Percentiles rank a stretch among this genome's conserved stretches.
Conservation (phyloP, 1,139 yeast species). For the Hemisphaericaspora subhashii region DNA sequence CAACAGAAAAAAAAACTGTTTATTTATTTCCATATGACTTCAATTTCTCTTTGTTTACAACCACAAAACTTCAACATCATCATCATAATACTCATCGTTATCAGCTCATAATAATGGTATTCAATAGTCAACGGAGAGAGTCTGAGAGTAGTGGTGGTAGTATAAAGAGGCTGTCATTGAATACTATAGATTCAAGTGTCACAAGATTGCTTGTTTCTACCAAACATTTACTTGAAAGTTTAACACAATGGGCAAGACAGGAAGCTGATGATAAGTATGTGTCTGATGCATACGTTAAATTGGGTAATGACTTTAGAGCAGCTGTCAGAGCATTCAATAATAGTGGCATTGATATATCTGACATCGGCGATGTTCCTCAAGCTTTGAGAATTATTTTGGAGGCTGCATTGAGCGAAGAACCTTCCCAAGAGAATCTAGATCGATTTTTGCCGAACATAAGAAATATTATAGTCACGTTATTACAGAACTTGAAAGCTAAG, state of each 20-base stretch:
- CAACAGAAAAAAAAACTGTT: too few relatives aligned
- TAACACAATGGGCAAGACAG: conserved; percentile 89
- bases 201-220: conserved; percentile 85
- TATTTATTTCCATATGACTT: too few relatives aligned
- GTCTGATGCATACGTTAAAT: conserved; percentile 85
- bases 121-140: not conserved
- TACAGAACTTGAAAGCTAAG: conserved; percentile 79
- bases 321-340: conserved; percentile 58
- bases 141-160: conserved; percentile 1
- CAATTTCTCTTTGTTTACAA: too few relatives aligned
- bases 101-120: too few relatives aligned
- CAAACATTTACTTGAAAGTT: conserved; percentile 76
- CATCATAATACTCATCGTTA: too few relatives aligned
- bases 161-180: conserved; percentile 29
- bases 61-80: not conserved
- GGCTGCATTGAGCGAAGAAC: conserved; percentile 81
- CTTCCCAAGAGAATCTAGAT: conserved; percentile 82
- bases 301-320: conserved; percentile 91
- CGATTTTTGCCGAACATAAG: conserved; percentile 81
- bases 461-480: conserved; percentile 77
- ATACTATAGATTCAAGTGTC: conserved; percentile 80
- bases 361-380: conserved; percentile 44
- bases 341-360: conserved; percentile 45
- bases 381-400: conserved; percentile 71
- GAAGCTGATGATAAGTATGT: conserved; percentile 80